Base-by-base conservation (phyloP, 2,329 filamentous ascomycete genomes). In the Lasiodiplodia gonubiensis region DNA sequence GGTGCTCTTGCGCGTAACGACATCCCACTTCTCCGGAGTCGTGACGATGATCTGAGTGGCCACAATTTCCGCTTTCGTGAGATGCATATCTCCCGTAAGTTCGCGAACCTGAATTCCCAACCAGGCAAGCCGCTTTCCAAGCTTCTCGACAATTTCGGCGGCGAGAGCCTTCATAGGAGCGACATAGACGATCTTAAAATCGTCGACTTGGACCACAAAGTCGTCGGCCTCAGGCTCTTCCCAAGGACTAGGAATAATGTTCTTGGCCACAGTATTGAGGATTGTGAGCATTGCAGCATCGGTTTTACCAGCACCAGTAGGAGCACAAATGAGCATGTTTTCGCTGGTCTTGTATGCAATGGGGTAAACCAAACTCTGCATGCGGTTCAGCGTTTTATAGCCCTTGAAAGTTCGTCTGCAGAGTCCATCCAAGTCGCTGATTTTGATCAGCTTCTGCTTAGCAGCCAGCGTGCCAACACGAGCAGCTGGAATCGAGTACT, bases 11-110 rank as follows among this genome's bases (percentile, higher is more conserved):
- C 95, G 87, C 3, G 95, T 99, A 5, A 99, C 92, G 0, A 99
- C 95, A 77, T 99, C 95, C 96, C 96, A 99, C 80, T 99, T 99
- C 80, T 99, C 95, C 42, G 95, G 95, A 0, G 95, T 99, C 0
- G 96, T 99, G 60, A 99, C 95, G 69, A 99, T 97, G 72, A 99
- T 95, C 76, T 99, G 95, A 0, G 95, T 99, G 70, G 94, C 90
- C 18, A 97, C 86, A 69, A 99, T 97, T 79, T 99, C 96, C 2
- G 92, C 87, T 79, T 99, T 99, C 59, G 94, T 97, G 67, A 99
- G 86, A 76, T 99, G 95, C 95, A 99, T 99, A 77, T 99, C 95
- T 74, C 95, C 95, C 57, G 95, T 99, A 77, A 97, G 89, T 80
- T 99, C 95, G 69, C 95, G 91, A 71, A 93, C 94, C 76, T 92